These are phyloP conservation scores for Patellifolia procumbens DNA, from an alignment of 179 eudicot genomes.

Conservation along the genomic window DNA sequence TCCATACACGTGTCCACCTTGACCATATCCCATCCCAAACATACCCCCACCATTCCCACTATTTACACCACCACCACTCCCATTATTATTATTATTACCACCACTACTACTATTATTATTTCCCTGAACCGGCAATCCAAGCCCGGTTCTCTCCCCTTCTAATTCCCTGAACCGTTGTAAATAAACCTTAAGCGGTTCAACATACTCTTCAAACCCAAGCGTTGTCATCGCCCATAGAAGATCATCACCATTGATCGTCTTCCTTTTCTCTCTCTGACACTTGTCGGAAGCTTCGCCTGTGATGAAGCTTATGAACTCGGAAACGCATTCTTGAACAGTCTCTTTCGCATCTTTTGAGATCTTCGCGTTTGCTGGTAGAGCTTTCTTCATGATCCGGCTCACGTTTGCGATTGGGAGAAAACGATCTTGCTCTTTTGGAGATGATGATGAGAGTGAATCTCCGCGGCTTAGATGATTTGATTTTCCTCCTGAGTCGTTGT, in stretches of 20 bases:
- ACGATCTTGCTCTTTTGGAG: constrained; percentile 56
- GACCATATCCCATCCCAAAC: constrained; percentile 35
- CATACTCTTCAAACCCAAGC: constrained; percentile 67
- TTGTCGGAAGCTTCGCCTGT: constrained; percentile 72
- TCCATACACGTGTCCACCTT: constrained; percentile 36
- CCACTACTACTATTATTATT: constrained; percentile 36
- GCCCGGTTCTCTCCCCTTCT: constrained; percentile 61
- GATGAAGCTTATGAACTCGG: constrained; percentile 71
- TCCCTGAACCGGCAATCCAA: constrained; percentile 25
- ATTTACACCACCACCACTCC: constrained; percentile 35
- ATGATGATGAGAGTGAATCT: constrained; percentile 28
- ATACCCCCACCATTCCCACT: constrained; percentile 39
- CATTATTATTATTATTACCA: constrained; percentile 31
- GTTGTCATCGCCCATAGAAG: constrained; percentile 75
- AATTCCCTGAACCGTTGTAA: constrained; percentile 62
- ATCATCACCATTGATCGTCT: constrained; percentile 76
- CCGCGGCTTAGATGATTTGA: constrained; percentile 24
- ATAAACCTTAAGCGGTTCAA: constrained; percentile 62
- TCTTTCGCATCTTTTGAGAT: constrained; percentile 70
- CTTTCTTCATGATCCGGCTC: constrained; percentile 68
- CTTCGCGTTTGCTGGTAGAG: constrained; percentile 62
- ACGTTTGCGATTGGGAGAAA: constrained; percentile 72
- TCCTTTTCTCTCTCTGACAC: constrained; percentile 65
- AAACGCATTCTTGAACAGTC: constrained; percentile 72
- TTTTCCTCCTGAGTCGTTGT: constrained; percentile 63